Base-by-base conservation (phyloP, 495 filamentous ascomycete genomes). In the Xylaria grammica region DNA sequence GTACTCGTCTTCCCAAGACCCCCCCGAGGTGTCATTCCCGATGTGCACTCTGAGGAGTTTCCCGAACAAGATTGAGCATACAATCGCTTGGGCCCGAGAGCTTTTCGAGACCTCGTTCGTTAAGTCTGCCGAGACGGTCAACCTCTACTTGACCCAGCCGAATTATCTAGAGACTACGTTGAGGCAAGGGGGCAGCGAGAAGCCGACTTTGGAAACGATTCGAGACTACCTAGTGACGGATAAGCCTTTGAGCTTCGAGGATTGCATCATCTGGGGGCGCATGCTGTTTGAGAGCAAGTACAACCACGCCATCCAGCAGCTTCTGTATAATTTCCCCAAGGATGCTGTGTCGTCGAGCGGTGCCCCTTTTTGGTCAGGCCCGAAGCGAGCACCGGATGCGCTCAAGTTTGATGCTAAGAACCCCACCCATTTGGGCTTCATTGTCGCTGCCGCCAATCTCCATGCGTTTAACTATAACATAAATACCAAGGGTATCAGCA, bases 381-480 rank as follows among this genome's bases (percentile, higher is more conserved):
- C 96, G 20, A 99, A 99, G 86, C 92, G 96, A 71, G 96, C 96
- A 7, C 96, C 96, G 10, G 90, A 94, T 62, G 89, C 95, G 67
- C 78, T 97, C 67, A 92, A 90, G 71, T 99, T 99, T 65, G 91
- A 96, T 70, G 80, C 87, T 59, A 78, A 86, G 19, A 97, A 97
- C 71, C 81, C 88, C 17, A 93, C 92, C 20, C 95, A 99, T 75
- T 85, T 93, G 65, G 84, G 84, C 27, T 99, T 97, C 73, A 79
- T 98, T 55, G 85, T 94, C 63, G 91, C 95, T 36, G 95, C 87
- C 4, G 92, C 95, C 26, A 93, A 96, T 74, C 85, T 99, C 24
- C 96, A 97, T 72, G 95, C 93, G 3, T 99, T 95, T 86, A 99
- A 99, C 79, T 99, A 97, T 73, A 91, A 90, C 42, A 96, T 99